Evolutionary conservation across 2,329 filamentous ascomycete species (phyloP).

Genomic region (Davidsoniella eucalypti): DNA sequence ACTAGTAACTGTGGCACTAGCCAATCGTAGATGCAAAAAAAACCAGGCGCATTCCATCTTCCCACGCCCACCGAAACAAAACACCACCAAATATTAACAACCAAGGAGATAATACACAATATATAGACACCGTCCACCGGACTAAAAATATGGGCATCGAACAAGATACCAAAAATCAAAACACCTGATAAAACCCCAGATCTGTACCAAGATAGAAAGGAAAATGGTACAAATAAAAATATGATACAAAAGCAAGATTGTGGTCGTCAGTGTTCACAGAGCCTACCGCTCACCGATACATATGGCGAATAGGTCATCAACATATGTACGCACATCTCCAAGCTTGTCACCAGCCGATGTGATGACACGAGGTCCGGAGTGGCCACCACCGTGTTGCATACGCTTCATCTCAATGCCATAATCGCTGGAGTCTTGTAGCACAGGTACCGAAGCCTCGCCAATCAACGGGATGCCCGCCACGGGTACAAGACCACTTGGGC

Average conservation of each 20-base stretch:
- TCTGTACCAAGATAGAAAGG: not conserved
- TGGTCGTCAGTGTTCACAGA: not conserved
- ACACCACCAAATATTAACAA: not conserved
- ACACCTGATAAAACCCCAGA: not conserved
- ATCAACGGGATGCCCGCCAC: conserved; percentile 6
- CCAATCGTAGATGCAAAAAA: no score
- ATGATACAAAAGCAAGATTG: not conserved
- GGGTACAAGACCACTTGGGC: not conserved
- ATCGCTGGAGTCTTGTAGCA: not conserved
- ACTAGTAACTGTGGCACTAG: no score
- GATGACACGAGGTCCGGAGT: conserved; percentile 17
- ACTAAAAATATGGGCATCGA: not conserved
- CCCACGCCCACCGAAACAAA: not conserved
- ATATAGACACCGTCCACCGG: not conserved
- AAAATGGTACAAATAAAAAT: not conserved
- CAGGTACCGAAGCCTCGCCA: conserved; percentile 6
- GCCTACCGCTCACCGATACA: conserved; percentile 9
- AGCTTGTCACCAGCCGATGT: conserved; percentile 19
- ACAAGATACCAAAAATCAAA: not conserved
- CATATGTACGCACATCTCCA: conserved; percentile 24
- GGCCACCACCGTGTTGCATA: conserved; percentile 16
- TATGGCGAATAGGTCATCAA: conserved; percentile 25
- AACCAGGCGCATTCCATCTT: no score
- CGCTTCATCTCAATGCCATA: conserved; percentile 8
- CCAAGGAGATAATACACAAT: not conserved